Evolutionary conservation across 2,329 filamentous ascomycete genomes (phyloP).

Genomic region (Ophiostoma novo-ulmi): DNA sequence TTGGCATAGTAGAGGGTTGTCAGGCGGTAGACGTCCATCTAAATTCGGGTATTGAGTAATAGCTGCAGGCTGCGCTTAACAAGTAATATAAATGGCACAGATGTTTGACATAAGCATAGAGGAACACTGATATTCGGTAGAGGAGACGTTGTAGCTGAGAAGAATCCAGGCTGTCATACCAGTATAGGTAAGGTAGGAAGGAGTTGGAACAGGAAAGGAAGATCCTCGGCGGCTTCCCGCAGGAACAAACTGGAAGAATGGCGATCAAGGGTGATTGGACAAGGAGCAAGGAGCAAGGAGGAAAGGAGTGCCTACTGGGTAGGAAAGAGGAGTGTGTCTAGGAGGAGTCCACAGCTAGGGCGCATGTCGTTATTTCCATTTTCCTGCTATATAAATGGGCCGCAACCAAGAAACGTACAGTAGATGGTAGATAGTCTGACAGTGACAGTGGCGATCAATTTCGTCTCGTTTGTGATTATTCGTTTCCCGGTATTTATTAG

Average conservation of each 20-base stretch:
- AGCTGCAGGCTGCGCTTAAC: no score
- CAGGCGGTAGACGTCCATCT: no score
- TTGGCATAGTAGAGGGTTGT: not conserved
- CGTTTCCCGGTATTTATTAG: not conserved
- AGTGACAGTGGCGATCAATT: not conserved
- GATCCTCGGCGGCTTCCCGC: conserved; percentile 6
- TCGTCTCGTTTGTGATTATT: no score
- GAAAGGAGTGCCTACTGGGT: not conserved
- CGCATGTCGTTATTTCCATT: conserved; percentile 12
- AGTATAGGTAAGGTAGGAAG: not conserved
- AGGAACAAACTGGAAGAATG: not conserved
- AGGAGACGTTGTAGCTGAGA: not conserved
- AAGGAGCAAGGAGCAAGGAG: not conserved
- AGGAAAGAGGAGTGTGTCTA: not conserved
- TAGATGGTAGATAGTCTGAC: not conserved
- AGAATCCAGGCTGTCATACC: not conserved
- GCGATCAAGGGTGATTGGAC: not conserved
- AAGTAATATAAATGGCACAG: no score
- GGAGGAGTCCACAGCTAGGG: not conserved
- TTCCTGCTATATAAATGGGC: conserved; percentile 11
- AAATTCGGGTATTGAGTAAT: no score
- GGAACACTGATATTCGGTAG: not conserved
- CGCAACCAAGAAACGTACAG: not conserved
- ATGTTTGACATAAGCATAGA: not conserved
- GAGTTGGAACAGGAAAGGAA: not conserved